Conservation (phyloP, 2,329 filamentous ascomycete species). For the Talaromyces sp. region DNA sequence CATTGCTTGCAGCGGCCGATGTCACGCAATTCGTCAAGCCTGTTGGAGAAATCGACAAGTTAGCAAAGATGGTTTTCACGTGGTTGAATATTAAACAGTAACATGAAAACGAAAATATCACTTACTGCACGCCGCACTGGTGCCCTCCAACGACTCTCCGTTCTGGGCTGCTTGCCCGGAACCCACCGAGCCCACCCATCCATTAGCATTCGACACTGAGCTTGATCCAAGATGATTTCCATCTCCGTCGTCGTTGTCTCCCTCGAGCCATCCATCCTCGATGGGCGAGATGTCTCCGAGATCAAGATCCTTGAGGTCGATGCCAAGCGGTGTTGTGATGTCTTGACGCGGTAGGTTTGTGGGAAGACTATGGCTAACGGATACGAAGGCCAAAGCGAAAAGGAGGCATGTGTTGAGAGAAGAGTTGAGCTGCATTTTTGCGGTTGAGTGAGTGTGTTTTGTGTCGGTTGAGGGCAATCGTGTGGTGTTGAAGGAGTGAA, state of each 20-base stretch:
- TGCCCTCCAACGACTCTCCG: constrained; percentile 3
- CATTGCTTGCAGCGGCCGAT: constrained; percentile 5
- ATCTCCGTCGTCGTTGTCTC: not conserved
- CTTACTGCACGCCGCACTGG: constrained; percentile 7
- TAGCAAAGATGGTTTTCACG: not conserved
- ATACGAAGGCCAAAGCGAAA: not conserved
- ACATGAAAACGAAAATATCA: not conserved
- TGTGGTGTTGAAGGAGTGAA: not conserved
- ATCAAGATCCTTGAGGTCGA: not conserved
- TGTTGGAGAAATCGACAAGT: not conserved
- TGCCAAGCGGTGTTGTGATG: constrained; percentile 1
- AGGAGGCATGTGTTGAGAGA: not conserved
- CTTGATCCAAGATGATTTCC: not conserved
- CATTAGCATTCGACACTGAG: not conserved
- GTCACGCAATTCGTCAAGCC: constrained; percentile 3
- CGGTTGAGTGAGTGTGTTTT: not conserved
- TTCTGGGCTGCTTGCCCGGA: constrained; percentile 7
- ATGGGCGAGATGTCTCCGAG: constrained; percentile 6
- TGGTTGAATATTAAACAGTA: too few species aligned
- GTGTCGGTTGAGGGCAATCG: not conserved
- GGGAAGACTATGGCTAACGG: not conserved
- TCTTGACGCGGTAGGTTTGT: not conserved
- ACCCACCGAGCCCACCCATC: constrained; percentile 1
- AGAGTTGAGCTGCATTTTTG: not conserved
- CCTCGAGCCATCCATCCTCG: not conserved